Evolutionary conservation across 1,284 basidiomycete genomes (phyloP).

Genomic region (Athelia sp.): DNA sequence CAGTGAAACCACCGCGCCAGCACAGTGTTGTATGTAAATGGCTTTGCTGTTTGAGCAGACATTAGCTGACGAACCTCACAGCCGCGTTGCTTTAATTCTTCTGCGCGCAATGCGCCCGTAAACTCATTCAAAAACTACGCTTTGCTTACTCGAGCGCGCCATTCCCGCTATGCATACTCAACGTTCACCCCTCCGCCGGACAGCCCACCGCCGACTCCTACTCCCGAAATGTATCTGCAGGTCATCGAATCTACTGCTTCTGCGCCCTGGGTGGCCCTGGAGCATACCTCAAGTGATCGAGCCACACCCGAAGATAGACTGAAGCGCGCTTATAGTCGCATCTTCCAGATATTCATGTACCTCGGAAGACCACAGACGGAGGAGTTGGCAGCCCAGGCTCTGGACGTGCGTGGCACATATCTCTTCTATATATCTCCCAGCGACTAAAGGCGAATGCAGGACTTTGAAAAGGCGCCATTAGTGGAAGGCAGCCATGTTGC

Average conservation of each 20-base stretch:
- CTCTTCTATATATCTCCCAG: background rate
- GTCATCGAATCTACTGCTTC: background rate
- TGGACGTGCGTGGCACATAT: background rate
- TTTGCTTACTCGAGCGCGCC: no score
- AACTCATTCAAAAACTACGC: no score
- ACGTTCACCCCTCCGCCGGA: no score
- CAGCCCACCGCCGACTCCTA: background rate
- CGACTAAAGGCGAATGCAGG: background rate
- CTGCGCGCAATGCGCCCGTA: no score
- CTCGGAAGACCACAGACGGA: background rate
- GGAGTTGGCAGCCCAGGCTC: background rate
- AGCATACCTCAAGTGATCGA: background rate
- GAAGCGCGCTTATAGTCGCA: background rate
- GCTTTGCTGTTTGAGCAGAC: no score
- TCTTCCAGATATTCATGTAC: slow-evolving; percentile 1
- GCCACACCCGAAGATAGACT: background rate
- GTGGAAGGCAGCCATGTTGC: background rate
- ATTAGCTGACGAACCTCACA: no score
- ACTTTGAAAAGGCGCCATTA: background rate
- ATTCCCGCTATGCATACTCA: no score
- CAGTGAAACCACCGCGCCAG: no score
- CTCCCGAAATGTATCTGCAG: background rate
- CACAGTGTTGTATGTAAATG: no score
- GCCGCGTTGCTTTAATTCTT: no score
- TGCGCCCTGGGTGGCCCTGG: background rate